Evolutionary conservation across 176 grass and related monocot species (phyloP), one percentile per base, ranked within the genome.

Genomic region (Carex cristatella): DNA sequence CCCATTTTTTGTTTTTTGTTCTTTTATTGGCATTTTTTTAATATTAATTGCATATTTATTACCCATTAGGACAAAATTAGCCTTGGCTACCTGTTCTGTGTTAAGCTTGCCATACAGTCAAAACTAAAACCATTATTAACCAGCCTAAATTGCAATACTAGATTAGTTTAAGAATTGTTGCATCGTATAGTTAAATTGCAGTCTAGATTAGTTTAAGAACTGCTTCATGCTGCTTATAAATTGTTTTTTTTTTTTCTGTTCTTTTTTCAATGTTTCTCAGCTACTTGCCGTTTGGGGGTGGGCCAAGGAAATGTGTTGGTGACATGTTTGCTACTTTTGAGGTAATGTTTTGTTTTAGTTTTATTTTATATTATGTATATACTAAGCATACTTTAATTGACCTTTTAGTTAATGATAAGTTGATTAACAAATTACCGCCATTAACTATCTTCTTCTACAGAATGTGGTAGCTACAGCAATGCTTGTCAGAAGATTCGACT

Each of bases 241-340:
- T 75, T 23, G 5, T 51, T 19, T 74, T 49, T 75, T 16, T 80
- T 63, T 15, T 89, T 88, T 80, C 78, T 61, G 11, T 10, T 37
- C 7, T 81, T 54, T 83, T 46, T 85, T 89, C 49, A 82, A 90
- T 94, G 35, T 87, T 90, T 91, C 83, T 56, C 93, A 98, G 96
- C 87, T 98, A 98, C 84, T 91, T 98, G 83, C 93, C 93, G 74
- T 98, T 98, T 95, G 96, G 96, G 62, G 96, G 93, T 1, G 96
- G 96, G 7, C 96, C 93, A 89, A 88, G 96, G 83, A 98, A 98
- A 89, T 98, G 96, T 84, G 86, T 98, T 53, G 96, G 96, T 18
- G 96, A 95, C 84, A 98, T 98, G 91, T 98, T 98, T 90, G 96
- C 96, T 61, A 98, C 91, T 79, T 98, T 98, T 83, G 96, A 98